Base-by-base conservation (phyloP, 176 grass and related monocot genomes). In the Cocos nucifera region DNA sequence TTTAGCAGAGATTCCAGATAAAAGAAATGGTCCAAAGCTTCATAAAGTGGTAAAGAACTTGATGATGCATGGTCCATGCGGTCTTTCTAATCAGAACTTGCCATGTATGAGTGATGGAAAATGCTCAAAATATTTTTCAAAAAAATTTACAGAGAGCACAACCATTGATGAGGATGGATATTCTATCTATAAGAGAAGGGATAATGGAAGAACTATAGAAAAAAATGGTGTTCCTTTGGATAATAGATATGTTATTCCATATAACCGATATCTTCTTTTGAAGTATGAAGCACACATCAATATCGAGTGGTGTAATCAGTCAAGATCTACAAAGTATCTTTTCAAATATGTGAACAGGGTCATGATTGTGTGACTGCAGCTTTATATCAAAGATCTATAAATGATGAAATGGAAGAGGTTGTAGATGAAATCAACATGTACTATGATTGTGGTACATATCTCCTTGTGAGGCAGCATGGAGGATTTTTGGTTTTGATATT, bases 361-460 rank as follows among this genome's bases (percentile, higher is more conserved):
- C 15, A 58, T 2, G 35, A 78, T 22, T 27, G 50, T 0, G 51
- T 24, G 6, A 51, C 1, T 17, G 4, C 9, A 1, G 2, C 49
- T 10, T 0, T 63, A 0, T 3, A 22, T 52, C 10, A 15, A 55
- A 19, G 3, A 3, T 21, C 53, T 50, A 22, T 0, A 6, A 29
- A 24, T 51, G 2, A 15, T 8, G 18, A 72, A 4, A 25, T 3
- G 4, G 2, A 20, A 3, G 29, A 24, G 0, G 19, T 19, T 4
- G 29, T 51, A 4, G 64, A 84, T 56, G 69, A 84, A 53, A 65
- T 84, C 19, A 69, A 61, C 49, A 48, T 27, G 8, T 84, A 78
- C 58, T 49, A 78, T 3, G 2, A 23, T 23, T 23, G 2, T 23
- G 23, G 23, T 23, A 23, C 2, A 23, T 23, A 23, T 23, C 23